These are phyloP conservation scores for Physaria fendleri DNA, from an alignment of 345 rosid genomes.

Conservation along the genomic window DNA sequence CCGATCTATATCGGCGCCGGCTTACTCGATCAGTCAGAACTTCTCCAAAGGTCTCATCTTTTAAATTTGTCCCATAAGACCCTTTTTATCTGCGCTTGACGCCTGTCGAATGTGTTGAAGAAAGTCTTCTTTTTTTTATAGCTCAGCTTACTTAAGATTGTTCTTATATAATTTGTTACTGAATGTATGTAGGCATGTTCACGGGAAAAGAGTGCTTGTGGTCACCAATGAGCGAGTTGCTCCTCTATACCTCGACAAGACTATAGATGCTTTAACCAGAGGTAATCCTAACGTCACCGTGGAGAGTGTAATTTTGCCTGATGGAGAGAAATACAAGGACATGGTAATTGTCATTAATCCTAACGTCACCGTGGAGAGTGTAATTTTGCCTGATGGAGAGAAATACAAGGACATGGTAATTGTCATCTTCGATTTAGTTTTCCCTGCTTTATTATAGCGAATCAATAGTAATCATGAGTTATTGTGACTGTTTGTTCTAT, in stretches of 20 bases:
- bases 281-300: slow-evolving; percentile 83
- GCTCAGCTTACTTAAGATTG: too few relatives aligned
- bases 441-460: neutral
- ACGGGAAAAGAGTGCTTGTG: slow-evolving; percentile 91
- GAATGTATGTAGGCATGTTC: slow-evolving; percentile 61
- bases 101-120: neutral
- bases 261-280: slow-evolving; percentile 61
- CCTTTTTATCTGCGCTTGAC: neutral
- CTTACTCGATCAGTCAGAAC: slow-evolving; percentile 65
- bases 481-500: slow-evolving; percentile 5
- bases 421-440: neutral
- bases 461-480: neutral
- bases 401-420: slow-evolving; percentile 81
- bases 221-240: slow-evolving; percentile 76
- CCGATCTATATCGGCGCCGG: slow-evolving; percentile 95
- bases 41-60: slow-evolving; percentile 66
- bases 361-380: slow-evolving; percentile 71
- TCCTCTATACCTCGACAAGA: slow-evolving; percentile 73
- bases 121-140: too few relatives aligned
- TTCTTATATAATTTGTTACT: neutral
- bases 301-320: slow-evolving; percentile 78
- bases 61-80: neutral
- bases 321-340: slow-evolving; percentile 86
- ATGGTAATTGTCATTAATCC: slow-evolving; percentile 97
- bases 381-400: slow-evolving; percentile 92